These are phyloP conservation scores for Pichia inconspicua DNA, from an alignment of 1,139 yeast species.

Conservation along the genomic window DNA sequence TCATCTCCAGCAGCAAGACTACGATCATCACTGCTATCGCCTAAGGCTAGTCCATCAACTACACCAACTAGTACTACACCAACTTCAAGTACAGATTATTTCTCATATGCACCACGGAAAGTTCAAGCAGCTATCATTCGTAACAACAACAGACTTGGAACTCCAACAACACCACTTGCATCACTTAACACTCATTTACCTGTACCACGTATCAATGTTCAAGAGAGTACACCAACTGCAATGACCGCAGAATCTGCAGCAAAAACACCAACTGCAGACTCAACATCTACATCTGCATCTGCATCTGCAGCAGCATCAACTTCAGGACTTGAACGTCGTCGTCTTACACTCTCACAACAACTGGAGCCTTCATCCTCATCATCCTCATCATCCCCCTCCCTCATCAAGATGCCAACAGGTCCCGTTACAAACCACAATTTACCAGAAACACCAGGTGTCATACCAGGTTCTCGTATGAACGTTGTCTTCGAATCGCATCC, in stretches of 20 bases:
- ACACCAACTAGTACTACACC: neutral
- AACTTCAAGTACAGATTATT: conserved; percentile 11
- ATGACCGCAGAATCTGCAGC: neutral
- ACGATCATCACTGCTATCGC: conserved; percentile 5
- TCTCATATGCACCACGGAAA: conserved; percentile 15
- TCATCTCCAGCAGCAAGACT: conserved; percentile 11
- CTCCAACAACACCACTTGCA: neutral
- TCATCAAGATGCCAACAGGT: conserved; percentile 5
- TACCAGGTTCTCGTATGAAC: conserved; percentile 14
- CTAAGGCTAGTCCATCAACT: conserved; percentile 6
- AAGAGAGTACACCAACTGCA: conserved; percentile 8
- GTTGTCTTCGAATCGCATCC: conserved; percentile 6
- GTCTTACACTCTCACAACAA: conserved; percentile 13
- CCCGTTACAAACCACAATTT: neutral
- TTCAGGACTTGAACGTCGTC: conserved; percentile 9
- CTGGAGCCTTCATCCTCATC: conserved; percentile 7
- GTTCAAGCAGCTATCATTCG: conserved; percentile 15
- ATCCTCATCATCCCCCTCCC: neutral
- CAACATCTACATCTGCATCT: neutral
- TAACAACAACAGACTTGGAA: conserved; percentile 11
- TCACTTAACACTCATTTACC: neutral
- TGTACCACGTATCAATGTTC: conserved; percentile 11
- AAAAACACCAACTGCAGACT: neutral
- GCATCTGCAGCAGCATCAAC: neutral
- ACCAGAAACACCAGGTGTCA: conserved; percentile 17